Evolutionary conservation across 306 rosid species (phyloP).

Genomic region (Malus domestica): ASM211411v1 NC_041800.1:21761733-21762232

Average conservation of each 20-base stretch:
- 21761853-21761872: not conserved
- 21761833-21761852: no score
- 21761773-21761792: not conserved
- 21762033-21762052: not conserved
- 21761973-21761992: not conserved
- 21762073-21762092: not conserved
- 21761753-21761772: not conserved
- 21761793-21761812: not conserved
- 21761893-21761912: not conserved
- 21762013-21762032: not conserved
- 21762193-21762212: not conserved
- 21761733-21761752: not conserved
- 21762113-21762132: not conserved
- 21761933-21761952: not conserved
- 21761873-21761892: not conserved
- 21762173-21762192: not conserved
- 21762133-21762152: not conserved
- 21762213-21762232: slow-evolving; percentile 39
- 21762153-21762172: not conserved
- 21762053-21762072: not conserved
- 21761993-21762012: not conserved
- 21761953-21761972: not conserved
- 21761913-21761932: not conserved
- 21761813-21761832: no score
- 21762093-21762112: not conserved